Percentiles rank a stretch among this genome's conserved stretches.
phyloP scores from a whole-genome alignment of 257 asterid genomes.

The Solanum gracilifrons region DNA sequence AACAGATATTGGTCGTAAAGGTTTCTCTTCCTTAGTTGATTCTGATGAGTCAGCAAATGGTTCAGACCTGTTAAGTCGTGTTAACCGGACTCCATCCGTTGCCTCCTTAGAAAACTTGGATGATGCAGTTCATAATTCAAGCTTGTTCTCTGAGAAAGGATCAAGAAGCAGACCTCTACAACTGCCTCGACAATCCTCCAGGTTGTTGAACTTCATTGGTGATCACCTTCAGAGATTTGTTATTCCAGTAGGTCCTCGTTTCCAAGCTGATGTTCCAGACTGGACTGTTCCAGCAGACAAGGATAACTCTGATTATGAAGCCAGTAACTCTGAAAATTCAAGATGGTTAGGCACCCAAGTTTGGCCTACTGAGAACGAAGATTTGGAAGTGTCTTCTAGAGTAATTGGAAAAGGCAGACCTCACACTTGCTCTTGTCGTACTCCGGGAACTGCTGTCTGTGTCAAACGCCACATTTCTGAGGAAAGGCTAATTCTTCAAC shows the following conservation, averaged over 20 bases:
- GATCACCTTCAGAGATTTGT: constrained; percentile 32
- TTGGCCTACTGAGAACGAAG: constrained; percentile 40
- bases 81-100: constrained; percentile 10
- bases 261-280: constrained; percentile 67
- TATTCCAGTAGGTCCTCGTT: constrained; percentile 71
- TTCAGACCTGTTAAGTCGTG: constrained; percentile 34
- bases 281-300: constrained; percentile 32
- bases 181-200: constrained; percentile 26
- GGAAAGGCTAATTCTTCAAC: constrained; percentile 30
- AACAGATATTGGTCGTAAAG: constrained; percentile 15
- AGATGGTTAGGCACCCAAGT: constrained; percentile 61
- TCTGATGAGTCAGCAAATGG: constrained; percentile 50
- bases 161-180: constrained; percentile 19
- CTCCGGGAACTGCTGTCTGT: constrained; percentile 37
- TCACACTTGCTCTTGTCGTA: constrained; percentile 36
- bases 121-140: constrained; percentile 12
- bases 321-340: constrained; percentile 19
- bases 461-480: constrained; percentile 38
- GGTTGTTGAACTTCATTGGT: constrained; percentile 25
- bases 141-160: constrained; percentile 13
- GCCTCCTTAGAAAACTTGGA: constrained; percentile 3
- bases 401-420: constrained; percentile 51
- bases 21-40: constrained; percentile 16
- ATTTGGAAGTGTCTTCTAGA: constrained; percentile 7
- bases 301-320: constrained; percentile 2